Evolutionary conservation across 2,329 filamentous ascomycete genomes (phyloP), one percentile per base, ranked within the genome.

Genomic region (Amesomyces nigricolor): DNA sequence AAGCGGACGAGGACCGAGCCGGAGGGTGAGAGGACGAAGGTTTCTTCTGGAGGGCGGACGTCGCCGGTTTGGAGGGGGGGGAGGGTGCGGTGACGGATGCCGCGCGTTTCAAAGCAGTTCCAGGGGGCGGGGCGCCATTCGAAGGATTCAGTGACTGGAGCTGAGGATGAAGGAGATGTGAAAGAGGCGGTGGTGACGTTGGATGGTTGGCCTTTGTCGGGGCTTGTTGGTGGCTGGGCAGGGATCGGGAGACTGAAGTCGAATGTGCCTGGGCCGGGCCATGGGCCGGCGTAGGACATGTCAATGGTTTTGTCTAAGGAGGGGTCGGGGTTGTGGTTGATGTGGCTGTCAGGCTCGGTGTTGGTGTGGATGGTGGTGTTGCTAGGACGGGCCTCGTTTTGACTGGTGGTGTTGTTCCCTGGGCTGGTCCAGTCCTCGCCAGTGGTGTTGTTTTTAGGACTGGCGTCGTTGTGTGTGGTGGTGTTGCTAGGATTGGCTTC

Each of bases 1-100:
- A 61, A 13, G 7, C 54, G 49, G 1, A 61, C 57, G 16, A 59
- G 47, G 2, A 59, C 30, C 13, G 46, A 54, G 1, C 59, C 54
- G n/a, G 16, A 30, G 1, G 53, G 35, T 3, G 35, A n/a, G 32
- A 32, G 48, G 17, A 44, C 42, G 42, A 29, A 44, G 7, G 5
- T 43, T 26, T 53, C 45, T 4, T 43, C 42, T 6, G 49, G 53
- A 19, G 42, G 49, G 11, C 57, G 57, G 16, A 39, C 32, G 42
- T 58, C 53, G 42, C 53, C 53, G 0, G 57, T 51, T 13, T 47
- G 14, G 7, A 53, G 14, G 10, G 11, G 8, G 17, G 53, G 53
- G 19, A 47, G 44, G 0, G 30, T 47, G n/a, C 19, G 26, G n/a
- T 51, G 53, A 50, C 49, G 49, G 45, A 56, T 49, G 22, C 46